Conservation (phyloP, 1,284 basidiomycete genomes). For the Microbotryum silenes-acaulis region DNA sequence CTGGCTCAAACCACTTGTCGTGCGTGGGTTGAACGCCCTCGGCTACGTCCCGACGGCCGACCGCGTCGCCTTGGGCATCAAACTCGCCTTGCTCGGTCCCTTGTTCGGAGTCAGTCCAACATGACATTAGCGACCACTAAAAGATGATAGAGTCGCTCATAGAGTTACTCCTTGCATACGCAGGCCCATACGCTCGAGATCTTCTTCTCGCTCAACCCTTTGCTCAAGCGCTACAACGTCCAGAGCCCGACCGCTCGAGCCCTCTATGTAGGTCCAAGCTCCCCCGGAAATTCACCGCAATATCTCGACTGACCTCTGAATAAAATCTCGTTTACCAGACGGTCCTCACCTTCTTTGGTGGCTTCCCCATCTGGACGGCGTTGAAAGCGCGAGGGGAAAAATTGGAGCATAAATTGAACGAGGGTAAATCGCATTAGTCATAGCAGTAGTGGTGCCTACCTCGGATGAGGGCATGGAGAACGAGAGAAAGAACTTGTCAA, state of each 20-base stretch:
- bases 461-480: neutral
- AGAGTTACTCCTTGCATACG: no score
- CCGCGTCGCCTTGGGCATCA: constrained; percentile 3
- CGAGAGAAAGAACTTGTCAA: no score
- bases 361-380: constrained; percentile 18
- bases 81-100: neutral
- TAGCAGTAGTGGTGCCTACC: neutral
- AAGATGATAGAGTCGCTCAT: no score
- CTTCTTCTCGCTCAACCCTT: neutral
- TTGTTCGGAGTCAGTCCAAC: neutral
- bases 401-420: neutral
- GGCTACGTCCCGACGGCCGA: neutral
- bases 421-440: neutral
- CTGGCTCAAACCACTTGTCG: constrained; percentile 5
- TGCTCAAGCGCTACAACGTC: constrained; percentile 5
- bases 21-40: neutral
- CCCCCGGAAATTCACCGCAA: no score
- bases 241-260: neutral
- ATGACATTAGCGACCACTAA: no score
- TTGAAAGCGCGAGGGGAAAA: neutral
- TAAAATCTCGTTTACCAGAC: neutral
- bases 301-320: neutral
- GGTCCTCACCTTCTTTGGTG: constrained; percentile 8
- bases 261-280: neutral
- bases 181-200: constrained; percentile 8